Evolutionary conservation across 805 yeast genomes (phyloP), one percentile per base, ranked within the genome.

Genomic region (Millerozyma acaciae): DNA sequence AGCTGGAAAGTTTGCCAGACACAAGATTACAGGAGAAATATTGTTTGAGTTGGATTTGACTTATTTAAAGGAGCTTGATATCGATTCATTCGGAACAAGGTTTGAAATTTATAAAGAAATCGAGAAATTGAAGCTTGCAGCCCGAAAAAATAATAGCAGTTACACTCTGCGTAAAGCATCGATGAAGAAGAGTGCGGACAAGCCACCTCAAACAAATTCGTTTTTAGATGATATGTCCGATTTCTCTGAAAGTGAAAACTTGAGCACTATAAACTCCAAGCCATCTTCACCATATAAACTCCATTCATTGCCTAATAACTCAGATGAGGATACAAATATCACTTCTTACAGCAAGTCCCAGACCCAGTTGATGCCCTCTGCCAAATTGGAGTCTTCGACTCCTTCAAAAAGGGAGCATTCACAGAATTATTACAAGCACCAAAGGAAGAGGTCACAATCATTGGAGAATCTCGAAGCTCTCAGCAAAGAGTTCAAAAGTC

Each of bases 101-200:
- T 93, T 88, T 59, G 96, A 89, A 55, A 76, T 93, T 29, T 80
- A 78, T 58, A 88, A 87, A 52, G 95, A 86, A 53, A 90, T 93
- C 47, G 95, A 86, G 54, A 74, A 78, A 22, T 62, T 83, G 47
- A 69, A 68, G 38, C 51, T 55, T 34, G 45, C 38, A 16, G 21
- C 40, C 9, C 38, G 46, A 16, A 39, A 47, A 31, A 30, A 42
- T 19, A 45, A 57, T 30, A 55, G 56, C 37, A 61, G 62, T 35
- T 53, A 63, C 24, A 68, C 70, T 1, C n/a, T n/a, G n/a, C n/a
- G n/a, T n/a, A 52, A 60, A 42, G 56, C 56, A 26, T 30, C 49
- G 14, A 43, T 40, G 17, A 13, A 15, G 18, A 30, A 26, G 8
- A 7, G 15, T 17, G 25, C n/a, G 5, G 21, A 16, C 3, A 18